A percentile compares a stretch with the other conserved stretches of the same genome.
Conservation (phyloP, 1,284 basidiomycete genomes). For the Apiotrichum akiyoshidainum region DNA sequence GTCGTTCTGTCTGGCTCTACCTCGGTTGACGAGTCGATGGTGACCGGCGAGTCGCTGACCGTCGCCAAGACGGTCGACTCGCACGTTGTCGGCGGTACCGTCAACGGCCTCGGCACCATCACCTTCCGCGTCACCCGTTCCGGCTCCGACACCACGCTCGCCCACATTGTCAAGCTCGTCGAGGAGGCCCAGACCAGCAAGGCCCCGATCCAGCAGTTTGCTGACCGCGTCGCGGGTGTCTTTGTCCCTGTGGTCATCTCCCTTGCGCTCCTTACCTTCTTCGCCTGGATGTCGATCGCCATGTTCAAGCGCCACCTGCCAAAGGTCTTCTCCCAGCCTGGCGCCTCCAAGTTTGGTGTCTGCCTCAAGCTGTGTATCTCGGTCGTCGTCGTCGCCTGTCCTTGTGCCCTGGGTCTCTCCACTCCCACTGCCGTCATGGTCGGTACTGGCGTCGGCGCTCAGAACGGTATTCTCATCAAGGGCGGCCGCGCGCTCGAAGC, state of each 20-base stretch:
- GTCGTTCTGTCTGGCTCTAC: conserved; percentile 80
- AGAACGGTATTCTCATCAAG: conserved; percentile 97
- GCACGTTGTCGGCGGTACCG: conserved; percentile 88
- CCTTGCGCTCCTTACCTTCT: conserved; percentile 76
- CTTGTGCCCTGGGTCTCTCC: conserved; percentile 91
- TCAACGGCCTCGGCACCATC: conserved; percentile 93
- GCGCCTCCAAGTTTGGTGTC: conserved; percentile 80
- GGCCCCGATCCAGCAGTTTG: conserved; percentile 96
- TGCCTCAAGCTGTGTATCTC: conserved; percentile 97
- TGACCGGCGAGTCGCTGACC: conserved; percentile 94
- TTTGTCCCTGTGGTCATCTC: conserved; percentile 91
- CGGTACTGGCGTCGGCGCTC: conserved; percentile 93
- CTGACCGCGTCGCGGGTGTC: conserved; percentile 88
- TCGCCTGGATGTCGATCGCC: conserved; percentile 78
- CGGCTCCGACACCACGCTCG: conserved; percentile 90
- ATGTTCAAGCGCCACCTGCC: conserved; percentile 66
- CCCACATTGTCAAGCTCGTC: conserved; percentile 94
- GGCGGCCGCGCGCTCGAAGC: conserved; percentile 92
- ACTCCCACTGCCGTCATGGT: conserved; percentile 99
- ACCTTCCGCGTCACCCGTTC: conserved; percentile 94
- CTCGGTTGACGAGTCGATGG: conserved; percentile 90
- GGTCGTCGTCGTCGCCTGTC: conserved; percentile 97
- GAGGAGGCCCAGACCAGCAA: conserved; percentile 98
- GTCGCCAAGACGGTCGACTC: conserved; percentile 79
- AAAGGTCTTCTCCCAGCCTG: conserved; percentile 75